Evolutionary conservation across 148 eudicot species (phyloP).

Genomic region (Persicaria maculosa): DNA sequence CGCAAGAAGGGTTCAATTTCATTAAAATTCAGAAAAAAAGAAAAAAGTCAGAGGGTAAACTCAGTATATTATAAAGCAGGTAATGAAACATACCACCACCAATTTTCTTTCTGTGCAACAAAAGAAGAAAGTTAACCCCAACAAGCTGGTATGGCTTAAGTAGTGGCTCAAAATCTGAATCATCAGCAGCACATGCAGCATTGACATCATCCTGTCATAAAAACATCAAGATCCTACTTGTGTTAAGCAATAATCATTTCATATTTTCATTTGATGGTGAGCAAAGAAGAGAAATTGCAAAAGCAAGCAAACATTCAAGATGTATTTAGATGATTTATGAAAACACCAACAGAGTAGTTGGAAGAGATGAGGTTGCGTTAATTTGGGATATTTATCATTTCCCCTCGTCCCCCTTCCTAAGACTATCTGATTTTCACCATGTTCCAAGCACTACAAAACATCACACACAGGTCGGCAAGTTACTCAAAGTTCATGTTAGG

Average conservation of each 20-base stretch:
- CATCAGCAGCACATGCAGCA: slow-evolving; percentile 58
- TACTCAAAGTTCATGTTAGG: neutral
- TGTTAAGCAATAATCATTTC: neutral
- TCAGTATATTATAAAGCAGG: neutral
- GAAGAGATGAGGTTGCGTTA: neutral
- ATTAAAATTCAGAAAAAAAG: neutral
- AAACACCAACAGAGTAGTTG: too few relatives aligned
- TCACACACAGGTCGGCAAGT: neutral
- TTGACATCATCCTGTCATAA: slow-evolving; percentile 49
- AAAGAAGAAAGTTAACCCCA: slow-evolving; percentile 95
- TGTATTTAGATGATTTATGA: too few relatives aligned
- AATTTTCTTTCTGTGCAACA: slow-evolving; percentile 76
- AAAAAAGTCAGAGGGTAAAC: neutral
- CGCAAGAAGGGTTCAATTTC: neutral
- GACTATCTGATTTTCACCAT: neutral
- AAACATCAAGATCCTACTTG: neutral
- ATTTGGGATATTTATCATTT: neutral
- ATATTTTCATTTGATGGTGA: neutral
- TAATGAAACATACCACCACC: slow-evolving; percentile 62
- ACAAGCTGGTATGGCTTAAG: slow-evolving; percentile 97
- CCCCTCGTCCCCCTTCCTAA: neutral
- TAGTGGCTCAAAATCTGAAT: slow-evolving; percentile 64
- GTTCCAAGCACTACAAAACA: neutral
- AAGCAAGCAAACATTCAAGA: neutral
- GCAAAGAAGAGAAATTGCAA: neutral